Evolutionary conservation across 2,329 filamentous ascomycete species (phyloP).

Genomic region (Pseudogymnoascus pannorum): DNA sequence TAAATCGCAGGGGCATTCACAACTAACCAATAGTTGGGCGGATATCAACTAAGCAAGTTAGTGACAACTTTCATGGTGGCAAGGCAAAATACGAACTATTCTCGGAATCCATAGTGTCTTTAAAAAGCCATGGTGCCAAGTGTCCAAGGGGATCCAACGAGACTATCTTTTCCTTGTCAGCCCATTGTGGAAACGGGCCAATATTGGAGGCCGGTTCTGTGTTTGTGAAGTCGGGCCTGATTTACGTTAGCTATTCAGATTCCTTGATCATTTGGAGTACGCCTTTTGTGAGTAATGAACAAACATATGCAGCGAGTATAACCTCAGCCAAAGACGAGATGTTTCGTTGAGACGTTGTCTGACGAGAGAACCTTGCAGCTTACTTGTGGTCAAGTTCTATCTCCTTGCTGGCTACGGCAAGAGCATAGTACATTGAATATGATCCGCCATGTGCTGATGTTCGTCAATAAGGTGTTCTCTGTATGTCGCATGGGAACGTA

Average conservation of each 20-base stretch:
- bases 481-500: not conserved
- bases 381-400: conserved; percentile 71
- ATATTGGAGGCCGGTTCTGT: conserved; percentile 88
- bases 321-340: not conserved
- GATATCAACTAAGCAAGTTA: conserved; percentile 29
- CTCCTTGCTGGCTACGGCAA: conserved; percentile 87
- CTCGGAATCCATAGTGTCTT: conserved; percentile 68
- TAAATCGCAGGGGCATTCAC: not conserved
- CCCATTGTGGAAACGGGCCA: conserved; percentile 85
- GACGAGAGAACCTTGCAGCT: conserved; percentile 12
- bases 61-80: conserved; percentile 8
- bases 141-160: conserved; percentile 96
- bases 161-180: conserved; percentile 86
- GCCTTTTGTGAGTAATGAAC: too few species aligned
- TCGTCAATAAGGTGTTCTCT: conserved; percentile 32
- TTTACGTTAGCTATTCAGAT: not conserved
- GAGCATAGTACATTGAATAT: conserved; percentile 91
- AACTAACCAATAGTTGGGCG: conserved; percentile 29
- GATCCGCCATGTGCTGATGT: conserved; percentile 76
- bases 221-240: conserved; percentile 64
- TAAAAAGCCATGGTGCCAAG: conserved; percentile 75
- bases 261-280: not conserved
- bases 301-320: conserved; percentile 10
- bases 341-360: not conserved
- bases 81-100: conserved; percentile 41